phyloP scores from a whole-genome alignment of 2,329 filamentous ascomycete genomes.

The Thelonectria olida region DNA sequence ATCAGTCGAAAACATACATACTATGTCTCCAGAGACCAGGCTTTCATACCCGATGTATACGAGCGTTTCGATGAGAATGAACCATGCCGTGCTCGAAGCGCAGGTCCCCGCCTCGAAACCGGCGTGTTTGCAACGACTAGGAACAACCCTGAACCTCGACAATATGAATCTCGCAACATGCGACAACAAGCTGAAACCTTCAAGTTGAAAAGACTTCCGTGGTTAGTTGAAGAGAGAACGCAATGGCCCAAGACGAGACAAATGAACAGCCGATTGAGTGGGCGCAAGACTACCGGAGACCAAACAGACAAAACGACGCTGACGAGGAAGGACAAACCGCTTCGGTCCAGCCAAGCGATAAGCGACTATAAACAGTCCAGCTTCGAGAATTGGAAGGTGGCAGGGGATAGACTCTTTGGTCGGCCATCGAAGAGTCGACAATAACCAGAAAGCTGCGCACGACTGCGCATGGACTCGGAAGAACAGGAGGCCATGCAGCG shows the following conservation, averaged over 20 bases:
- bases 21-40: neutral
- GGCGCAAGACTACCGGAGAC: slow-evolving; percentile 9
- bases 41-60: slow-evolving; percentile 32
- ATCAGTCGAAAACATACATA: too few relatives aligned
- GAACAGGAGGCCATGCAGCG: neutral
- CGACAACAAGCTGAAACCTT: slow-evolving; percentile 1
- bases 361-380: slow-evolving; percentile 25
- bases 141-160: slow-evolving; percentile 1
- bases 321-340: slow-evolving; percentile 1
- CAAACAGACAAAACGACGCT: neutral
- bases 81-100: slow-evolving; percentile 11
- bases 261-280: slow-evolving; percentile 20
- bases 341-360: slow-evolving; percentile 1
- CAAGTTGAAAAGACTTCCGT: slow-evolving; percentile 4
- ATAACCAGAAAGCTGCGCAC: slow-evolving; percentile 4
- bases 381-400: slow-evolving; percentile 34
- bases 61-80: slow-evolving; percentile 28
- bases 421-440: slow-evolving; percentile 22
- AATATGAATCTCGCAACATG: slow-evolving; percentile 10
- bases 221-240: slow-evolving; percentile 13
- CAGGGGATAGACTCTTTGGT: slow-evolving; percentile 36
- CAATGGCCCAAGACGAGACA: slow-evolving; percentile 23
- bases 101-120: slow-evolving; percentile 20
- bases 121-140: slow-evolving; percentile 1
- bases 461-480: neutral